Conservation (phyloP, 768 basidiomycete genomes). For the Trametes cubensis region DNA sequence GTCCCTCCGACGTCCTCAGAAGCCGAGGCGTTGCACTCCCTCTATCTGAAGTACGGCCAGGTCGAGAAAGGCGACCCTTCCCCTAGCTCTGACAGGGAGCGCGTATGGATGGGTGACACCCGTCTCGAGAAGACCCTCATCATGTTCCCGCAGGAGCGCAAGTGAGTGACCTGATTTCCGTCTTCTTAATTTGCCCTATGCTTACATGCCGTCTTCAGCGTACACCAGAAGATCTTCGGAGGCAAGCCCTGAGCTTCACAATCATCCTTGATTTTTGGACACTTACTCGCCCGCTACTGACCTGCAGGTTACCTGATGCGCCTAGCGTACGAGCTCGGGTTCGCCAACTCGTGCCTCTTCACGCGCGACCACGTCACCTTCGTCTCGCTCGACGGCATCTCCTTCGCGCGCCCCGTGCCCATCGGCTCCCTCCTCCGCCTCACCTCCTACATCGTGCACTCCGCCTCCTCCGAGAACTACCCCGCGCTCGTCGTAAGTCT, state of each 20-base stretch:
- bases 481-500: constrained; percentile 63
- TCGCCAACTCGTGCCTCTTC: constrained; percentile 71
- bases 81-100: constrained; percentile 35
- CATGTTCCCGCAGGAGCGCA: constrained; percentile 87
- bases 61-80: constrained; percentile 37
- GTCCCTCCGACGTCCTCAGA: constrained; percentile 77
- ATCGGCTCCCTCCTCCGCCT: constrained; percentile 82
- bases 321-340: constrained; percentile 79
- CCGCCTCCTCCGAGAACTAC: constrained; percentile 49
- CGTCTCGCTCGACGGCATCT: constrained; percentile 77
- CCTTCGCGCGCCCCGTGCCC: constrained; percentile 78
- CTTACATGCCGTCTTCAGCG: constrained; percentile 42
- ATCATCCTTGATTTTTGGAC: no score
- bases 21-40: constrained; percentile 66
- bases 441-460: constrained; percentile 68
- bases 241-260: constrained; percentile 41
- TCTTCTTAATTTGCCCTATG: neutral
- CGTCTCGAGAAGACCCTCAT: constrained; percentile 67
- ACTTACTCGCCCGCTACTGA: neutral
- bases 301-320: constrained; percentile 55
- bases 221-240: constrained; percentile 85
- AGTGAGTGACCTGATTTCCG: constrained; percentile 48
- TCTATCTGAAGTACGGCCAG: constrained; percentile 64
- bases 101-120: constrained; percentile 78
- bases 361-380: constrained; percentile 69